Base-by-base conservation (phyloP, 2,329 filamentous ascomycete genomes). In the Botrytis tulipae region DNA sequence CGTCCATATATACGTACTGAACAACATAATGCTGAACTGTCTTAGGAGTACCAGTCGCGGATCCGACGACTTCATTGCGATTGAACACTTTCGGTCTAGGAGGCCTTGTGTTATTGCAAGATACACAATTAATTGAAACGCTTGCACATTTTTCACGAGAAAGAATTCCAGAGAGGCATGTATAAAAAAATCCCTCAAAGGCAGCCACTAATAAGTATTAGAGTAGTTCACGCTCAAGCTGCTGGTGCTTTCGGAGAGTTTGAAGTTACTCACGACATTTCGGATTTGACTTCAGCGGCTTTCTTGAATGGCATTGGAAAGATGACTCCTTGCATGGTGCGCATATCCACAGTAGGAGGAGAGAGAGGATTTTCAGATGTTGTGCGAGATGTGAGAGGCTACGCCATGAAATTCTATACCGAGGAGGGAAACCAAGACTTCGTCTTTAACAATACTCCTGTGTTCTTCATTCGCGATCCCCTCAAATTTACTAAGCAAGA, bases 391-490 rank as follows among this genome's bases (percentile, higher is more conserved):
- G 80, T 84, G 63, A 82, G 84, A 69, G 86, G 86, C 1, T 87
- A 82, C 74, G 82, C 84, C 4, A 79, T 87, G 74, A 87, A 87
- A 76, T 82, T 87, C 74, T 86, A 83, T 77, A 87, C 86, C 0
- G 83, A 85, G 63, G 83, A 87, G 66, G 86, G 85, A 3, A 87
- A 87, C 73, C 81, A 83, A 60, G 85, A 86, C 46, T 48, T 71
- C 16, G 70, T 72, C 16, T 65, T 74, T 16, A 72, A 71, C 9
- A 70, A 71, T 32, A 73, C 67, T 0, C 91, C 91, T 0, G 87
- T 92, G 10, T 93, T 93, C 84, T 93, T 93, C 83, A 80, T 93
- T 20, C 85, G 91, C 66, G 91, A 93, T 75, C 89, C 91, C 0
- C 86, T 89, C 76, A 92, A 93, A 81, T 89, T 88, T 82, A 86